Conservation (phyloP, 2,329 filamentous ascomycete genomes). For the Pseudogymnoascus sp. region DNA sequence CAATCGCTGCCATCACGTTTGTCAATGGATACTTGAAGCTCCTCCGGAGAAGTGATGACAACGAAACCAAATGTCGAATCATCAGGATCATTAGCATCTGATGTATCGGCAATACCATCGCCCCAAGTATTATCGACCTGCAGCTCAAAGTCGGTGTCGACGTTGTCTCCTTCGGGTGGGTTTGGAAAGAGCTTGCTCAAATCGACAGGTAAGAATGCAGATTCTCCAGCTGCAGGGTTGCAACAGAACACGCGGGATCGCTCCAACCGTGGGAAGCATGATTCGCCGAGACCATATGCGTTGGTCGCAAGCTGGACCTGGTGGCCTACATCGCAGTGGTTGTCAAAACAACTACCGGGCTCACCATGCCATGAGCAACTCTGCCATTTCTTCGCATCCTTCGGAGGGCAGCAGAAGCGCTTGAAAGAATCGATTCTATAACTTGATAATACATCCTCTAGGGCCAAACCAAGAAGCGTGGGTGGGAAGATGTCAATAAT, state of each 20-base stretch:
- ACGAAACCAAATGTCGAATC: conserved; percentile 17
- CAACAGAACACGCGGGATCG: conserved; percentile 22
- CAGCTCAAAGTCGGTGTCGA: conserved; percentile 19
- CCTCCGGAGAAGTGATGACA: conserved; percentile 20
- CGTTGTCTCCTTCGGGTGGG: conserved; percentile 20
- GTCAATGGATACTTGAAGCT: conserved; percentile 22
- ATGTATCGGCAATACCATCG: background rate
- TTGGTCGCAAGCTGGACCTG: conserved; percentile 21
- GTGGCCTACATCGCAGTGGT: conserved; percentile 18
- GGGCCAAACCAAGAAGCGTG: background rate
- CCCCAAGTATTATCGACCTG: conserved; percentile 17
- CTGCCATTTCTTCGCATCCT: conserved; percentile 12
- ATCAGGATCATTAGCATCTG: conserved; percentile 11
- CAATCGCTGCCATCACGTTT: conserved; percentile 29
- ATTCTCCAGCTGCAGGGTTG: conserved; percentile 18
- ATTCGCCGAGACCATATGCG: conserved; percentile 16
- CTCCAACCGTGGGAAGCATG: conserved; percentile 13
- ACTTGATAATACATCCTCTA: background rate
- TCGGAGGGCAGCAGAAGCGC: background rate
- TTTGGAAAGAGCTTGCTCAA: conserved; percentile 23
- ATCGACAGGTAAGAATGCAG: conserved; percentile 23
- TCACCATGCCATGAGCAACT: conserved; percentile 25
- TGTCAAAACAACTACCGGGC: conserved; percentile 21
- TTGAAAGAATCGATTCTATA: background rate
- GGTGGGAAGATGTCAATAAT: conserved; percentile 1